Evolutionary conservation across 2,329 filamentous ascomycete genomes (phyloP), one percentile per base, ranked within the genome.

Genomic region (Aspergillus latus): DNA sequence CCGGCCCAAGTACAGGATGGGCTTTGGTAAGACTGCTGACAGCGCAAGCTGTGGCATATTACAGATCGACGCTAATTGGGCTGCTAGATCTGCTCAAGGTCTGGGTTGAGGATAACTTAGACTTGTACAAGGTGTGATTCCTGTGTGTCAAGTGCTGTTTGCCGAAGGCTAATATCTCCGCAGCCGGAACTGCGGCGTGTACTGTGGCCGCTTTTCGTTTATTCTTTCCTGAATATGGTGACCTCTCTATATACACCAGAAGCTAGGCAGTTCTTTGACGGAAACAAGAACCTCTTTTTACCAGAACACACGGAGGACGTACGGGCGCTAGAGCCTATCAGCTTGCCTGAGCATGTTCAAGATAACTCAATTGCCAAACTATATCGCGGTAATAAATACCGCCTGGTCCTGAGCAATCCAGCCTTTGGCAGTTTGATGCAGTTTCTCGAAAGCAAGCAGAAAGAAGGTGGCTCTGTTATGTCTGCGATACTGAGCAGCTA

Each of bases 141-240:
- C 7, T 37, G 13, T 30, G 26, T n/a, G 1, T 9, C 4, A 4
- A 8, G 28, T 42, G 36, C 13, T 49, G 10, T 9, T 37, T 8
- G 30, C 10, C 29, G 3, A 8, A 48, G 53, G 47, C 52, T 66
- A 40, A 64, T 55, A 43, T 54, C 30, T 37, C 30, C 57, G 10
- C 60, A 92, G 85, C 91, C 93, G 44, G 94, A 99, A 76, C 80
- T 99, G 2, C 83, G 85, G 57, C 92, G 95, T 63, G 80, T 97
- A 3, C 77, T 96, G 13, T 99, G 94, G 92, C 94, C 94, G 0
- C 78, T 95, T 0, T 97, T 97, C 68, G 89, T 97, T 49, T 96
- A 99, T 74, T 94, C 90, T 0, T 97, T 89, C 69, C 79, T 99
- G 28, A 87, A 90, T 56, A 83, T 97, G 54, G 83, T 95, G 29